Conservation (phyloP, 139 green algal species). For the Desmodesmus armatus region DNA sequence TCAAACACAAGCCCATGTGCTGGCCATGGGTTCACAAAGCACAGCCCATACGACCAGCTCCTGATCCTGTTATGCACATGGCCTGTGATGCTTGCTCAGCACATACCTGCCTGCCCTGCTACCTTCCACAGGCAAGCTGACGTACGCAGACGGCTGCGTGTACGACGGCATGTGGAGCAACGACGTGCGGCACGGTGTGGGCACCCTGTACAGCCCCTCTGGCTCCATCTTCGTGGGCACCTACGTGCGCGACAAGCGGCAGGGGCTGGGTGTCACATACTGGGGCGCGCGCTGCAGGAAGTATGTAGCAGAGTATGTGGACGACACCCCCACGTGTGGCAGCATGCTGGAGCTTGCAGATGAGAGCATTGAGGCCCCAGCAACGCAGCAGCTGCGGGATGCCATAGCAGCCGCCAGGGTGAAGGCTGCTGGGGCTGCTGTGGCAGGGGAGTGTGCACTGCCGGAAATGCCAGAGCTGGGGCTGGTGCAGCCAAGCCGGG, state of each 20-base stretch:
- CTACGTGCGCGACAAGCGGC: constrained; percentile 61
- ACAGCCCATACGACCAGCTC: no score
- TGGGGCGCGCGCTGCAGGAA: not conserved
- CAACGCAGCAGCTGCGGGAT: constrained; percentile 41
- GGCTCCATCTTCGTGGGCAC: constrained; percentile 67
- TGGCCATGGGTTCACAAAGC: no score
- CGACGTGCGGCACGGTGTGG: constrained; percentile 42
- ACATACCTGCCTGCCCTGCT: not conserved
- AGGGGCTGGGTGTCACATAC: constrained; percentile 76
- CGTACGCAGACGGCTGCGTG: constrained; percentile 37
- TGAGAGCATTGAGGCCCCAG: constrained; percentile 63
- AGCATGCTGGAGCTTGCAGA: constrained; percentile 69
- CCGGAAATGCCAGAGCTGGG: constrained; percentile 44
- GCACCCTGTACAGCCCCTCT: constrained; percentile 32
- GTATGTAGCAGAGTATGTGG: constrained; percentile 64
- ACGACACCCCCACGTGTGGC: constrained; percentile 53
- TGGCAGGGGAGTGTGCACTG: not conserved
- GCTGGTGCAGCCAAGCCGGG: constrained; percentile 66
- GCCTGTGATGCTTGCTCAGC: no score
- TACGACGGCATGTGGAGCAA: constrained; percentile 58
- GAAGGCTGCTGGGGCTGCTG: constrained; percentile 47
- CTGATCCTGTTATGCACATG: no score
- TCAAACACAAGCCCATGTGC: no score
- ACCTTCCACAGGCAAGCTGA: not conserved
- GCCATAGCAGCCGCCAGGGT: constrained; percentile 24